Conservation (phyloP, 805 yeast genomes). For the Millerozyma acaciae region DNA sequence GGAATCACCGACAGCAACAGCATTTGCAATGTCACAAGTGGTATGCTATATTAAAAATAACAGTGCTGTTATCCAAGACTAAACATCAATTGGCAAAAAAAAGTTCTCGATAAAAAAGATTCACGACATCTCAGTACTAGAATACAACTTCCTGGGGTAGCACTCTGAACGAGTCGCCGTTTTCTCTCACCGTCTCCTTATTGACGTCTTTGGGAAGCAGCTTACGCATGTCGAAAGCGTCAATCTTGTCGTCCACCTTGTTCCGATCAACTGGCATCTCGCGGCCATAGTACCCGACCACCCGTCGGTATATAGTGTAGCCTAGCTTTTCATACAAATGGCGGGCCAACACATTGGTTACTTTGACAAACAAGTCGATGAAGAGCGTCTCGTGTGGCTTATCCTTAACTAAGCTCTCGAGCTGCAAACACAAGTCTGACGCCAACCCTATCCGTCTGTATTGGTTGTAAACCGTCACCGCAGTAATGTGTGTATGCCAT, state of each 20-base stretch:
- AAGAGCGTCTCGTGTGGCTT: constrained; percentile 76
- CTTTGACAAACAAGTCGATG: constrained; percentile 87
- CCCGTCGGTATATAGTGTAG: constrained; percentile 79
- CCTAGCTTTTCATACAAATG: constrained; percentile 83
- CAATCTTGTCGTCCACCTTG: constrained; percentile 59
- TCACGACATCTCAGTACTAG: too few species aligned
- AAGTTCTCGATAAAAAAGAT: too few species aligned
- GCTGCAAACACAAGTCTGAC: constrained; percentile 65
- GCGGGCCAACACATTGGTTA: constrained; percentile 76
- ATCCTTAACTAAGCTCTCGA: constrained; percentile 69
- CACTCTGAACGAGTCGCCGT: constrained; percentile 59
- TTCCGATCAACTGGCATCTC: constrained; percentile 45
- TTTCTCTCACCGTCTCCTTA: constrained; percentile 48
- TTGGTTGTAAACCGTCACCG: constrained; percentile 82
- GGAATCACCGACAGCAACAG: too few species aligned
- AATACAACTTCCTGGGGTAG: constrained; percentile 66
- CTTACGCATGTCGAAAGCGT: constrained; percentile 87
- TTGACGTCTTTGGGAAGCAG: constrained; percentile 55
- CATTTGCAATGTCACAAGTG: too few species aligned
- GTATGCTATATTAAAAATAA: too few species aligned
- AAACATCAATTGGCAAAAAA: too few species aligned
- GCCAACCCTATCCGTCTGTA: constrained; percentile 87
- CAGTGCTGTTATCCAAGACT: too few species aligned
- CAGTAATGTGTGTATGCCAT: constrained; percentile 97
- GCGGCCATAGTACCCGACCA: constrained; percentile 79